A percentile compares a stretch with the other conserved stretches of the same genome.
phyloP scores from a whole-genome alignment of 495 filamentous ascomycete genomes.

The Trichoderma erinaceum region DNA sequence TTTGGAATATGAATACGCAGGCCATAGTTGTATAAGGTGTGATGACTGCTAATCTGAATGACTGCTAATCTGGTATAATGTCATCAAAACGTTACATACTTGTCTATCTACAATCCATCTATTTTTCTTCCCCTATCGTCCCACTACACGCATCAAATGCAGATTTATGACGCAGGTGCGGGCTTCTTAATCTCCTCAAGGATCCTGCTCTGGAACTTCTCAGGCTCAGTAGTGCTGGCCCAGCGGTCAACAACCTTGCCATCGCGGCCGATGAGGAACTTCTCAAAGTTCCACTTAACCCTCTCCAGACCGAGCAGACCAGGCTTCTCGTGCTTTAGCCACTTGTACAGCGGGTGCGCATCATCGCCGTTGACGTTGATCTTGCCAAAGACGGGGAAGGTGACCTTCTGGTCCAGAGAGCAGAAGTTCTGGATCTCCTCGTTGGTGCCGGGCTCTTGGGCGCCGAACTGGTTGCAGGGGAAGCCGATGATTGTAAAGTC shows the following conservation, averaged over 20 bases:
- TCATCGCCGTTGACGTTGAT: conserved; percentile 83
- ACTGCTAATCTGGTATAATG: too few species aligned
- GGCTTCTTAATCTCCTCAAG: conserved; percentile 58
- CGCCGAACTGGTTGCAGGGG: conserved; percentile 96
- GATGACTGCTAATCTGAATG: too few species aligned
- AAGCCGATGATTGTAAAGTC: conserved; percentile 87
- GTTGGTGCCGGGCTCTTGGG: conserved; percentile 81
- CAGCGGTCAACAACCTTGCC: conserved; percentile 76
- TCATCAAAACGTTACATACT: too few species aligned
- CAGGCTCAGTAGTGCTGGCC: conserved; percentile 82
- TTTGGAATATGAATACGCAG: too few species aligned
- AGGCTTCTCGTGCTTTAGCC: conserved; percentile 80
- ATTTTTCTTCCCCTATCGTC: too few species aligned
- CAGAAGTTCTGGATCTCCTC: conserved; percentile 92
- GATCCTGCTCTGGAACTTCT: conserved; percentile 65
- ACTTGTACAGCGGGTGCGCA: conserved; percentile 75
- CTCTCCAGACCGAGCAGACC: conserved; percentile 79
- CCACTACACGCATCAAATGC: too few species aligned
- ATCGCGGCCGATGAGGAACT: conserved; percentile 84
- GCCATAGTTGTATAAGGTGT: too few species aligned
- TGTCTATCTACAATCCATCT: too few species aligned
- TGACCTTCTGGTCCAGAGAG: conserved; percentile 90
- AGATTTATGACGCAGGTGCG: neutral
- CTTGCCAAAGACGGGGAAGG: conserved; percentile 88
- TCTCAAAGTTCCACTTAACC: conserved; percentile 98